Percentiles rank a stretch among this genome's conserved stretches.
phyloP scores from a whole-genome alignment of 2,329 filamentous ascomycete genomes.

The Talaromyces atroroseus region DNA sequence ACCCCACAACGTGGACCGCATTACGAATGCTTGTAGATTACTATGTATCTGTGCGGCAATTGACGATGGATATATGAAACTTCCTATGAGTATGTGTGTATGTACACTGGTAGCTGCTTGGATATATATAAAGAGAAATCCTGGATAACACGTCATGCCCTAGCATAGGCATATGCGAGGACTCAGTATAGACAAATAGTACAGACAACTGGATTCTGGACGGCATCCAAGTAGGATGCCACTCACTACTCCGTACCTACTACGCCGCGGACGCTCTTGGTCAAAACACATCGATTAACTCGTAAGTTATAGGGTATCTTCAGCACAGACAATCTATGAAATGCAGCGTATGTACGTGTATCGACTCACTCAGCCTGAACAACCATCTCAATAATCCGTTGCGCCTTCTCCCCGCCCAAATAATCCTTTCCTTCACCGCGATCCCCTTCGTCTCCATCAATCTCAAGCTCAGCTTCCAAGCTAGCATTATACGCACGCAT shows the following conservation, averaged over 20 bases:
- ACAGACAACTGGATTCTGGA: too few relatives aligned
- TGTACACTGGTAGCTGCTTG: too few relatives aligned
- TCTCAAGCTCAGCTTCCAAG: slow-evolving; percentile 57
- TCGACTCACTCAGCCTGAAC: background rate
- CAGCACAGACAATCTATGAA: background rate
- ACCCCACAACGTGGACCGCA: background rate
- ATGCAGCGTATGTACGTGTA: background rate
- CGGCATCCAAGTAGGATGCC: too few relatives aligned
- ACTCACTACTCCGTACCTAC: too few relatives aligned
- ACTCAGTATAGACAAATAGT: too few relatives aligned
- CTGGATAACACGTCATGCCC: too few relatives aligned
- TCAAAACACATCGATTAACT: background rate
- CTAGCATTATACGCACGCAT: slow-evolving; percentile 75
- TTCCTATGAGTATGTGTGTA: too few relatives aligned
- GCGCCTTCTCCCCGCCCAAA: slow-evolving; percentile 36
- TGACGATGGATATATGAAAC: too few relatives aligned
- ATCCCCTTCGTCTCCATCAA: slow-evolving; percentile 35
- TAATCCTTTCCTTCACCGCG: slow-evolving; percentile 38
- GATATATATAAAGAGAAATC: too few relatives aligned
- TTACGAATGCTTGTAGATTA: background rate
- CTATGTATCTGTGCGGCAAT: background rate
- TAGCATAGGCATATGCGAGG: too few relatives aligned
- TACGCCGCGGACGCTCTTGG: too few relatives aligned
- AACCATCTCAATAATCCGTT: slow-evolving; percentile 32
- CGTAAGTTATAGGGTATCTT: background rate